Percentiles rank a stretch among this genome's conserved stretches.
These are phyloP conservation scores for Fraxinus americana DNA, from an alignment of 257 asterid species.

Conservation along the genomic window DNA sequence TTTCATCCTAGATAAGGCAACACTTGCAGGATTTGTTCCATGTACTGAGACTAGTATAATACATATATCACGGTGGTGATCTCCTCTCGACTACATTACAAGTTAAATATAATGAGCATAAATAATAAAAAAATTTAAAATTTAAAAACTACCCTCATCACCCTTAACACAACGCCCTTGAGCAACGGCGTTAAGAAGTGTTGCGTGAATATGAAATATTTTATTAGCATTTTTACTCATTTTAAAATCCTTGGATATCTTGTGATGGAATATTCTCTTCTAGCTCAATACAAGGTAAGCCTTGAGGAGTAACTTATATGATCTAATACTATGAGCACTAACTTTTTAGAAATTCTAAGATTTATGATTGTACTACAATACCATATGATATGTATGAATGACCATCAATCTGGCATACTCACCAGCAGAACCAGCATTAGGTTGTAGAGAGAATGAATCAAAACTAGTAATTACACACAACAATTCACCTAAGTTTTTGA, in stretches of 20 bases:
- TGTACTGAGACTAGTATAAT: constrained; percentile 59
- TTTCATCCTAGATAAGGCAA: constrained; percentile 58
- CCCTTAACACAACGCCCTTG: background rate
- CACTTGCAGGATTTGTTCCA: constrained; percentile 61
- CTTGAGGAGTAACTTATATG: background rate
- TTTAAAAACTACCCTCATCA: too few relatives aligned
- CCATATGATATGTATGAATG: constrained; percentile 56
- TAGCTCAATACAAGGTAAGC: background rate
- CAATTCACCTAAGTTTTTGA: constrained; percentile 46
- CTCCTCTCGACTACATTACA: constrained; percentile 47
- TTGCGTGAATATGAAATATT: background rate
- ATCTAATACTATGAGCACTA: background rate
- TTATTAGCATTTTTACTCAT: background rate
- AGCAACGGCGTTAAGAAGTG: background rate
- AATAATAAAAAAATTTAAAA: too few relatives aligned
- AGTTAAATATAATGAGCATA: background rate
- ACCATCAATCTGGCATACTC: constrained; percentile 63
- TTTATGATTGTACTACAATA: constrained; percentile 16
- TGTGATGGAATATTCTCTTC: background rate
- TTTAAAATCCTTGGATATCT: too few relatives aligned
- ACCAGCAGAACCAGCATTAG: constrained; percentile 59
- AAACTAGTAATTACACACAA: constrained; percentile 53
- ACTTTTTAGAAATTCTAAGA: background rate
- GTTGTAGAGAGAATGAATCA: constrained; percentile 59
- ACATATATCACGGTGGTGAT: constrained; percentile 54